Conservation (phyloP, 2,329 filamentous ascomycete genomes). For the Lizonia empirigonia region DNA sequence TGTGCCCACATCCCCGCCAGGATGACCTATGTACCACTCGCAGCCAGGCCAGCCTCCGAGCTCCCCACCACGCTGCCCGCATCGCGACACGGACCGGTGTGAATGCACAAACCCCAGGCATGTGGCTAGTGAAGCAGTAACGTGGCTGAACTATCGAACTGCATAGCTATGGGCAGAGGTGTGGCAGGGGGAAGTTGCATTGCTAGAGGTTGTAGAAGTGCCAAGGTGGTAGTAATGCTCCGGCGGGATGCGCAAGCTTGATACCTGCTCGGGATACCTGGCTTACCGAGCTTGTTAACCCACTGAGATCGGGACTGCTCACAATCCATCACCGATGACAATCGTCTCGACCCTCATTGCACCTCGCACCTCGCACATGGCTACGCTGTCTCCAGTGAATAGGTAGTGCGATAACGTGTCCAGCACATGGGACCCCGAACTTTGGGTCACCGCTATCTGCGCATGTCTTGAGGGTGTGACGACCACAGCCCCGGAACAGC, state of each 20-base stretch:
- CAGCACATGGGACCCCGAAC: slow-evolving; percentile 2
- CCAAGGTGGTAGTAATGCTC: no score
- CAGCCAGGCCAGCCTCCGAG: no score
- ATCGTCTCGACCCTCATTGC: not conserved
- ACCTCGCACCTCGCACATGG: not conserved
- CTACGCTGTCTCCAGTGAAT: not conserved
- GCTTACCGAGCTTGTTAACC: no score
- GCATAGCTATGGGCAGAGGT: not conserved
- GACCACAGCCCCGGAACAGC: slow-evolving; percentile 2
- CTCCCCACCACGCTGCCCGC: no score
- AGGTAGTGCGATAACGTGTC: slow-evolving; percentile 16
- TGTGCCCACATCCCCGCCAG: no score
- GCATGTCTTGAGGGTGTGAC: slow-evolving; percentile 4
- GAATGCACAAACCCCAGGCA: slow-evolving; percentile 1
- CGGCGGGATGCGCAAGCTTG: no score
- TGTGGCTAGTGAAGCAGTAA: slow-evolving; percentile 10
- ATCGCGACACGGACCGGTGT: slow-evolving; percentile 7
- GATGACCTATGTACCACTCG: no score
- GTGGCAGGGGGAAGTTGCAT: not conserved
- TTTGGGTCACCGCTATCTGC: not conserved
- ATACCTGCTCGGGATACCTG: not conserved
- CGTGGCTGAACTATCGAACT: slow-evolving; percentile 1
- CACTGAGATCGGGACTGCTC: no score
- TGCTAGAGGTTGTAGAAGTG: not conserved
- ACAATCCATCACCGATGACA: not conserved